Evolutionary conservation across 1,284 basidiomycete genomes (phyloP), one percentile per base, ranked within the genome.

Genomic region (Athelia sp.): DNA sequence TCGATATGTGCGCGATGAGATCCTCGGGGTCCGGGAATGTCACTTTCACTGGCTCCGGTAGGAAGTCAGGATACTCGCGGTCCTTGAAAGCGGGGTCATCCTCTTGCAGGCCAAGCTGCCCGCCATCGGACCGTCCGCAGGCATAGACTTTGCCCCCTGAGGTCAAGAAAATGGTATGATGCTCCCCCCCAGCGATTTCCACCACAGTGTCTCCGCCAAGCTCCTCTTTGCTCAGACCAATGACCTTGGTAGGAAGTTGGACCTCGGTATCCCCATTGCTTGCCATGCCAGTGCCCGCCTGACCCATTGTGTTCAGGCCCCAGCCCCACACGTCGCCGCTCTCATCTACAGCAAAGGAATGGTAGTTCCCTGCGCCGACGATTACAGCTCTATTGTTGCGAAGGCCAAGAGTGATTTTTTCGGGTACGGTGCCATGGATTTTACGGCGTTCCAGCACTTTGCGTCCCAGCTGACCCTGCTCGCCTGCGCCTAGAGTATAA

Each of bases 91-190:
- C 75, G 15, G 67, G 63, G 52, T 87, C 72, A 58, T 87, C 82
- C 35, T 80, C 75, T 0, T 72, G 69, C 19, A 94, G 63, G 6
- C 93, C 93, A 22, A 94, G 77, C 58, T 94, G 90, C 31, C 83
- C 79, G 45, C 81, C 82, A 57, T 92, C 89, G 45, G 81, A 82
- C 40, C 90, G 81, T 3, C 93, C 93, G 58, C 84, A 87, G 1
- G 82, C 89, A 65, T 81, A 96, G 2, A 98, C 90, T 55, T 85
- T 79, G 48, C 94, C 94, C 46, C 84, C 80, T 47, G 80, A 76
- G 21, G 93, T 87, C 54, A 94, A 72, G 75, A 98, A 98, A 26
- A 96, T 68, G 0, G 91, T 85, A 65, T 98, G 92, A 62, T 94
- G 87, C 55, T 89, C 84, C 40, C 94, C 94, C 13, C 84, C 90